Evolutionary conservation across 495 filamentous ascomycete species (phyloP).

Genomic region (Oleoguttula mirabilis): DNA sequence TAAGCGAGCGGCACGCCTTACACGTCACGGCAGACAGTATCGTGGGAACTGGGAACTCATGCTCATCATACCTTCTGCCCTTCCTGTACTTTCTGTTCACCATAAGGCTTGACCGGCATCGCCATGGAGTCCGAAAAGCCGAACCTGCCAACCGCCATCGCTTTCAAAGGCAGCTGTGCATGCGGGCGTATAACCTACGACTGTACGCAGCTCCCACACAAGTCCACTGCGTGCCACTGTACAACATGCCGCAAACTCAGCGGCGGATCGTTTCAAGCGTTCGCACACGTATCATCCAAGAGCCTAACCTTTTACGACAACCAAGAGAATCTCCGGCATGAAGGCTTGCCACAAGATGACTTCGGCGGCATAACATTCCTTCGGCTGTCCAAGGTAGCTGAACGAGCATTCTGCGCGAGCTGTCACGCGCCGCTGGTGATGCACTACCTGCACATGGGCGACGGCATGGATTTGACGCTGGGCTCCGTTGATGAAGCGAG

Average conservation of each 20-base stretch:
- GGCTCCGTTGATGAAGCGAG: slow-evolving; percentile 7
- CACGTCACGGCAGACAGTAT: no score
- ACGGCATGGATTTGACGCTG: background rate
- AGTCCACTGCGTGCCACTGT: slow-evolving; percentile 3
- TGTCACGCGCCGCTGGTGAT: slow-evolving; percentile 11
- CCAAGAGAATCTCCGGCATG: slow-evolving; percentile 10
- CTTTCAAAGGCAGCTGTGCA: slow-evolving; percentile 9
- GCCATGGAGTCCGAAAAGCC: background rate
- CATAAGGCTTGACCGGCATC: no score
- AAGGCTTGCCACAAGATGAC: slow-evolving; percentile 8
- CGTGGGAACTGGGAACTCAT: no score
- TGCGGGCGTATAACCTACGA: slow-evolving; percentile 11
- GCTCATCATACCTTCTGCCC: no score
- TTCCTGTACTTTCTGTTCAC: no score
- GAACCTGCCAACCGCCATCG: background rate
- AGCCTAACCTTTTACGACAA: slow-evolving; percentile 10
- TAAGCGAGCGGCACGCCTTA: no score
- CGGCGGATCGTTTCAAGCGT: slow-evolving; percentile 7
- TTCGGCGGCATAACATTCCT: slow-evolving; percentile 9
- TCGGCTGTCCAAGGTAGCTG: slow-evolving; percentile 1
- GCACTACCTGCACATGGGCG: slow-evolving; percentile 3
- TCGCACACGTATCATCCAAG: background rate
- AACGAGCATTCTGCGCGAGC: slow-evolving; percentile 4
- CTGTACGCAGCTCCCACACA: background rate
- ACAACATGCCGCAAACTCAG: slow-evolving; percentile 7